Evolutionary conservation across 176 grass and related monocot species (phyloP).

Genomic region (Hordeum marinum): DNA sequence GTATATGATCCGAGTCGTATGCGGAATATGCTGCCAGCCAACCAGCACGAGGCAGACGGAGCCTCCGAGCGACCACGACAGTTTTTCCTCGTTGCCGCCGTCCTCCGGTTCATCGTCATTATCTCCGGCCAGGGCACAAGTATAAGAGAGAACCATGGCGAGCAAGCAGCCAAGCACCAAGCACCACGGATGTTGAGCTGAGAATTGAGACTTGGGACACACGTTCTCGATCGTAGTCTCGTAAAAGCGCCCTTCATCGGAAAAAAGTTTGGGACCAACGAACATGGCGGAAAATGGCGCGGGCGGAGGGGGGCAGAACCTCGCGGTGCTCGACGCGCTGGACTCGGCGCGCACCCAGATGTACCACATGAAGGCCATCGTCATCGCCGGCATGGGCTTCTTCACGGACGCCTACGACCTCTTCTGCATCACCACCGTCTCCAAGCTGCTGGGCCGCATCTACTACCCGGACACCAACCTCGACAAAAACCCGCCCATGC

Average conservation of each 20-base stretch:
- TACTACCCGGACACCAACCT: constrained; percentile 21
- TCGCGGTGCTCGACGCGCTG: constrained; percentile 48
- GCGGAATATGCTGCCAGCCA: constrained; percentile 41
- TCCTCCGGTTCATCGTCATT: constrained; percentile 23
- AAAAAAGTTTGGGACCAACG: neutral
- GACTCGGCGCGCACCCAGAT: constrained; percentile 54
- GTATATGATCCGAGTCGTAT: neutral
- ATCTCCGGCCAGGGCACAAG: neutral
- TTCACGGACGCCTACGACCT: constrained; percentile 88
- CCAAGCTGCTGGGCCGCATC: constrained; percentile 61
- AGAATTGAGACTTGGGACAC: too few species aligned
- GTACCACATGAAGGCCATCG: constrained; percentile 57
- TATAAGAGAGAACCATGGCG: constrained; percentile 7
- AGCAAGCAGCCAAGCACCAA: neutral
- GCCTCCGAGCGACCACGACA: neutral
- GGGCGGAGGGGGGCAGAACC: neutral
- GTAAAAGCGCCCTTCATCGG: too few species aligned
- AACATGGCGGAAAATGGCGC: neutral
- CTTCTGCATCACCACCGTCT: constrained; percentile 56
- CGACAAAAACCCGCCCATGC: neutral
- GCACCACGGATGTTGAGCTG: neutral
- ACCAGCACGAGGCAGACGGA: constrained; percentile 19
- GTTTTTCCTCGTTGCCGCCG: constrained; percentile 15
- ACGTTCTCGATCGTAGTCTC: too few species aligned
- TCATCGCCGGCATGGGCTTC: constrained; percentile 85